Evolutionary conservation across 108 stramenopile genomes (phyloP).

Genomic region (Asterionellopsis glacialis): DNA sequence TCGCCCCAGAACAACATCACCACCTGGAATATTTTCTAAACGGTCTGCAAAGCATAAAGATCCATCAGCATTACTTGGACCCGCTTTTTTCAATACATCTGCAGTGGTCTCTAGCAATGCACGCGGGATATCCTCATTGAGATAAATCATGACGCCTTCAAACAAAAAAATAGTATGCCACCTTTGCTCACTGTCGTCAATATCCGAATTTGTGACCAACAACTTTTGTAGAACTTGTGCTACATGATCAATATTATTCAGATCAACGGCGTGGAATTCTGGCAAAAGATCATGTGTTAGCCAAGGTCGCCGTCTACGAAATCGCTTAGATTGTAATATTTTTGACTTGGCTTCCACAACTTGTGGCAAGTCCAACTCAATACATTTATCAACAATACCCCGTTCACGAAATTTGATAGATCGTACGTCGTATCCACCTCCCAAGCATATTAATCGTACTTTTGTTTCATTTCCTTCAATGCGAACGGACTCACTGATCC

Average conservation of each 20-base stretch:
- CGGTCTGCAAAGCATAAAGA: conserved; percentile 64
- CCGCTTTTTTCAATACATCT: conserved; percentile 19
- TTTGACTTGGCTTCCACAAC: conserved; percentile 54
- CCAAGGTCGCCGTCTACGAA: conserved; percentile 44
- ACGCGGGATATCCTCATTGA: conserved; percentile 56
- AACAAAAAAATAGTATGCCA: conserved; percentile 59
- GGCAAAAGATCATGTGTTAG: conserved; percentile 18
- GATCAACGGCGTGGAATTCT: conserved; percentile 35
- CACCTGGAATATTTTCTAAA: conserved; percentile 60
- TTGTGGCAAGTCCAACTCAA: conserved; percentile 59
- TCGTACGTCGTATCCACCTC: conserved; percentile 74
- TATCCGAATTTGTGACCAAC: conserved; percentile 1
- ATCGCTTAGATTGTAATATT: conserved; percentile 38
- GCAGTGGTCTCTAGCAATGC: conserved; percentile 38
- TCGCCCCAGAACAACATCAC: conserved; percentile 27
- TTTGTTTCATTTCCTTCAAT: conserved; percentile 6
- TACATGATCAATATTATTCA: conserved; percentile 55
- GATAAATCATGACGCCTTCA: conserved; percentile 80
- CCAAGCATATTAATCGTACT: conserved; percentile 58
- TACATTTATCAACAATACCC: conserved; percentile 23
- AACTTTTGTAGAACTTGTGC: conserved; percentile 23
- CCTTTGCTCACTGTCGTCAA: conserved; percentile 8
- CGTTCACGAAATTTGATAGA: conserved; percentile 36
- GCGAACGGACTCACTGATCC: conserved; percentile 1
- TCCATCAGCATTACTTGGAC: not conserved